A percentile compares a stretch with the other conserved stretches of the same genome.
Evolutionary conservation across 208 protist species (phyloP).

Genomic region (Wallacemonas sp.): DNA sequence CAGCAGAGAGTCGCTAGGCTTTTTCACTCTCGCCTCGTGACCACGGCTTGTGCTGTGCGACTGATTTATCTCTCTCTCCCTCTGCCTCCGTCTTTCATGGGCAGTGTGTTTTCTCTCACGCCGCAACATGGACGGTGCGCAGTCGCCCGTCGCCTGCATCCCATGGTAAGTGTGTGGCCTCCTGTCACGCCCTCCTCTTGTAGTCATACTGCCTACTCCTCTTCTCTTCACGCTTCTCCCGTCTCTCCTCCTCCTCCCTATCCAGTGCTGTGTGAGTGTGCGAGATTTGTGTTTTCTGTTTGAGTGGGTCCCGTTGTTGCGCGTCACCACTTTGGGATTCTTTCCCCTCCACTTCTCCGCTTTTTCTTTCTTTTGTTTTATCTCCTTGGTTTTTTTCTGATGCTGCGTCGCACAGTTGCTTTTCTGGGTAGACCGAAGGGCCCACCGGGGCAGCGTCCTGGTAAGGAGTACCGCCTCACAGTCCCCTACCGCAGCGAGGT

Average conservation of each 20-base stretch:
- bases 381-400: slow-evolving; percentile 34
- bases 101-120: slow-evolving; percentile 2
- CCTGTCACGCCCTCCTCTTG: too few relatives aligned
- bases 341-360: background rate
- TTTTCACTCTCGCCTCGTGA: too few relatives aligned
- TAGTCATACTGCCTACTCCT: too few relatives aligned
- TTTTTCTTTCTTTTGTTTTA: slow-evolving; percentile 18
- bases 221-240: too few relatives aligned
- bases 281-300: background rate
- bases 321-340: too few relatives aligned
- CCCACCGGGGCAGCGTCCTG: slow-evolving; percentile 71
- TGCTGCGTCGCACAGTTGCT: slow-evolving; percentile 56
- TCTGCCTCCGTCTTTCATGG: background rate
- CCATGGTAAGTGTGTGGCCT: too few relatives aligned
- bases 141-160: too few relatives aligned
- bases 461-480: slow-evolving; percentile 78
- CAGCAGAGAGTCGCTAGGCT: too few relatives aligned
- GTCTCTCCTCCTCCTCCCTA: too few relatives aligned
- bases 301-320: background rate
- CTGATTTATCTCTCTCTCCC: slow-evolving; percentile 12
- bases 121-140: too few relatives aligned
- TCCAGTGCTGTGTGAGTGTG: too few relatives aligned
- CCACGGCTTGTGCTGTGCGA: too few relatives aligned
- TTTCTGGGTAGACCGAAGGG: slow-evolving; percentile 71
- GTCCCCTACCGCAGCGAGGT: slow-evolving; percentile 85